Evolutionary conservation across 2,329 filamentous ascomycete species (phyloP), one percentile per base, ranked within the genome.

Genomic region (Tricladium varicosporioides): DNA sequence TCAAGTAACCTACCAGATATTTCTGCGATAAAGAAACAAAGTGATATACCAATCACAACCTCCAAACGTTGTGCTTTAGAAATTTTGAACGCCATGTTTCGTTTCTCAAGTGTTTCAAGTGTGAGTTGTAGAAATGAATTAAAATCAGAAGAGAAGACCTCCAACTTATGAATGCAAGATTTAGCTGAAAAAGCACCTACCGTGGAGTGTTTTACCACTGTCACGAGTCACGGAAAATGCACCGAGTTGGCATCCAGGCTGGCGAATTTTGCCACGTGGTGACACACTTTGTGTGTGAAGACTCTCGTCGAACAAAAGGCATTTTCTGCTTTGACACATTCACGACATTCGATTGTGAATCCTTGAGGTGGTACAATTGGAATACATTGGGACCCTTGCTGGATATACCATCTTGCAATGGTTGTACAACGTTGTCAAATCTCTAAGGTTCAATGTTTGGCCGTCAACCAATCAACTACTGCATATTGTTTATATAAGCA

Each of bases 11-110:
- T 63, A 75, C 75, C 71, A 31, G 75, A 74, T 27, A 79, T 76
- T 60, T 80, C 77, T 13, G 73, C 72, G 2, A 75, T 51, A 57
- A 80, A 80, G 63, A 80, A 80, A 16, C 63, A 67, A 51, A 75
- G 72, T 0, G 76, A 78, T 54, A 80, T 76, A 27, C 62, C 72
- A 54, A 79, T 78, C 51, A 78, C 75, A 32, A 69, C 57, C 16
- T 63, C 62, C 56, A 74, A 57, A 14, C 70, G 60, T 54, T 27
- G 63, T 63, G 9, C 57, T 56, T 19, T 62, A 33, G 42, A 15
- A n/a, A 40, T 40, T 10, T 40, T 40, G 53, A 51, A 27, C n/a
- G 44, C 33, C 33, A 22, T 31, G 32, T 15, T 53, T 44, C 18
- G 43, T 53, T 44, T 36, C 11, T 3, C 2, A 5, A 13, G 10